Evolutionary conservation across 108 stramenopile species (phyloP), one percentile per base, ranked within the genome.

Genomic region (Conticribra guillardii): DNA sequence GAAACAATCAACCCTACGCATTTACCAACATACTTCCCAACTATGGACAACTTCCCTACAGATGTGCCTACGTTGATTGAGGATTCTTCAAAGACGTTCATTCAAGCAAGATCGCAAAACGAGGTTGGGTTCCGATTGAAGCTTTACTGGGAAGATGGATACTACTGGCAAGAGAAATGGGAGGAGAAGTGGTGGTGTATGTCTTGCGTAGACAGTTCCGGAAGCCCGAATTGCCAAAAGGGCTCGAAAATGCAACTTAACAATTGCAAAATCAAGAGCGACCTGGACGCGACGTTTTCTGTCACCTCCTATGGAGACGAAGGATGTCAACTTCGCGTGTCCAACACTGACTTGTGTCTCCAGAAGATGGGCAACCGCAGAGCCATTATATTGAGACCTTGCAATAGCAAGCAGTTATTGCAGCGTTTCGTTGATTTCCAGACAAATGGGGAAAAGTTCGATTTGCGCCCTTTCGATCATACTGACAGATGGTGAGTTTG

Each of bases 131-230:
- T 71, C 24, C 53, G 67, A n/a, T 48, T 67, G 54, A 67, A 67
- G 54, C 34, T 55, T 1, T 55, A 46, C 24, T 67, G 67, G 67
- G 27, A 67, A 37, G 34, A 18, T 17, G 67, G 67, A 9, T 67
- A 67, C 34, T 67, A 41, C 41, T 67, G 67, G 67, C 67, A 67
- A 56, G 67, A 67, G 37, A 41, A 16, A 15, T 26, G 21, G 1
- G 22, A 45, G 16, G 64, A 66, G 32, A 66, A 30, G 27, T 66
- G 53, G 34, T 67, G 67, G 67, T 67, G 67, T 28, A 67, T 67
- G 67, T 9, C 37, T 18, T 67, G 67, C 23, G 23, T 31, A 18
- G 34, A 33, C 33, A 50, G 2, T 5, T 11, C 11, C 5, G 37
- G 37, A 5, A 41, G 11, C 37, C 11, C 11, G 16, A 32, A n/a